Conservation (phyloP, 2,329 filamentous ascomycete genomes). For the Fusarium metavorans region DNA sequence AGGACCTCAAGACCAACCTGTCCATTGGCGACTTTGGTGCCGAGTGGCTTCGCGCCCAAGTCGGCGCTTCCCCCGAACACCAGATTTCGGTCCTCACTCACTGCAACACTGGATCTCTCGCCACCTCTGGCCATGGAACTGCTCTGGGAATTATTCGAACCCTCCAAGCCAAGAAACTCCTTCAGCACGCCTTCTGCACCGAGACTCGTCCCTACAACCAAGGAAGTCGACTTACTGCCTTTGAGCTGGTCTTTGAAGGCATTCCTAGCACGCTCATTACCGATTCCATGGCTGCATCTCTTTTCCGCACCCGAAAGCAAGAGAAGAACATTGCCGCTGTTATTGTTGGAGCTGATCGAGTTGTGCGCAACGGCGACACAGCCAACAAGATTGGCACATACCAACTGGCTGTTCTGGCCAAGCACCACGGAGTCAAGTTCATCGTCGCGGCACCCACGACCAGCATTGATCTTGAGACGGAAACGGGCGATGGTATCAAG, state of each 20-base stretch:
- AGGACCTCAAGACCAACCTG: constrained; percentile 89
- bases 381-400: constrained; percentile 99
- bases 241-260: constrained; percentile 92
- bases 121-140: constrained; percentile 97
- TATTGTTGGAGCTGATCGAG: constrained; percentile 93
- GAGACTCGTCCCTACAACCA: constrained; percentile 99
- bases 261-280: constrained; percentile 94
- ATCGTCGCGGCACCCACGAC: constrained; percentile 95
- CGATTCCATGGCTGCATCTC: constrained; percentile 94
- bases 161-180: constrained; percentile 72
- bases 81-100: constrained; percentile 89
- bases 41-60: constrained; percentile 80
- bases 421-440: constrained; percentile 90
- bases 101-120: constrained; percentile 97
- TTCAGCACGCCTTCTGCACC: constrained; percentile 92
- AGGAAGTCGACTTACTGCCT: constrained; percentile 92
- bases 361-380: constrained; percentile 96
- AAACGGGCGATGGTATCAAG: constrained; percentile 81
- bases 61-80: constrained; percentile 59
- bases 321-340: constrained; percentile 82
- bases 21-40: constrained; percentile 87
- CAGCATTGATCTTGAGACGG: constrained; percentile 88
- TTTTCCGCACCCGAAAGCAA: constrained; percentile 75
- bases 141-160: constrained; percentile 94
- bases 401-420: constrained; percentile 88